Conservation (phyloP, 306 rosid species). For the barrel medic (Medicago truncatula) region DNA sequence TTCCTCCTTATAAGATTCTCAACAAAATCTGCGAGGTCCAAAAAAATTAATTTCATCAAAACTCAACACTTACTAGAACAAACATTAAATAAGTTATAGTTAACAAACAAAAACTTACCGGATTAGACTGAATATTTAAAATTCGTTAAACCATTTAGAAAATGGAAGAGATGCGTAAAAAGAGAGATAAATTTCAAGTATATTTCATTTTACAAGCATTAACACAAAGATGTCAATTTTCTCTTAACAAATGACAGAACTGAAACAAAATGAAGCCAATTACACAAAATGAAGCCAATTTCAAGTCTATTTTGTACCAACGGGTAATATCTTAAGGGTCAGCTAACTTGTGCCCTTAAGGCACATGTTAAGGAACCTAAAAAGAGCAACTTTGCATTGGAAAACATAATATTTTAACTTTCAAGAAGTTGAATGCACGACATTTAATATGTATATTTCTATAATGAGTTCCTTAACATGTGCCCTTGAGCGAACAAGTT, state of each 20-base stretch:
- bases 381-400: no score
- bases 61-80: neutral
- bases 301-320: no score
- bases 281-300: no score
- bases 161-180: neutral
- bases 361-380: no score
- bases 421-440: no score
- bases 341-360: no score
- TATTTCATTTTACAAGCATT: neutral
- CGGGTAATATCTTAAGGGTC: no score
- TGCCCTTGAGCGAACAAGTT: no score
- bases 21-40: constrained; percentile 41
- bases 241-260: neutral
- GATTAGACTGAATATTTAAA: neutral
- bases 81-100: neutral
- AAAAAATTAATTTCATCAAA: constrained; percentile 7
- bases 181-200: neutral
- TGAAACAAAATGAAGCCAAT: neutral
- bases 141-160: neutral
- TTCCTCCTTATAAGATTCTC: constrained; percentile 46
- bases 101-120: neutral
- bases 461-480: no score
- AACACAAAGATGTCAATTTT: neutral
- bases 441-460: no score
- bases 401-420: no score